Evolutionary conservation across 2,329 filamentous ascomycete species (phyloP), one percentile per base, ranked within the genome.

Genomic region (Aspergillus sp.): DNA sequence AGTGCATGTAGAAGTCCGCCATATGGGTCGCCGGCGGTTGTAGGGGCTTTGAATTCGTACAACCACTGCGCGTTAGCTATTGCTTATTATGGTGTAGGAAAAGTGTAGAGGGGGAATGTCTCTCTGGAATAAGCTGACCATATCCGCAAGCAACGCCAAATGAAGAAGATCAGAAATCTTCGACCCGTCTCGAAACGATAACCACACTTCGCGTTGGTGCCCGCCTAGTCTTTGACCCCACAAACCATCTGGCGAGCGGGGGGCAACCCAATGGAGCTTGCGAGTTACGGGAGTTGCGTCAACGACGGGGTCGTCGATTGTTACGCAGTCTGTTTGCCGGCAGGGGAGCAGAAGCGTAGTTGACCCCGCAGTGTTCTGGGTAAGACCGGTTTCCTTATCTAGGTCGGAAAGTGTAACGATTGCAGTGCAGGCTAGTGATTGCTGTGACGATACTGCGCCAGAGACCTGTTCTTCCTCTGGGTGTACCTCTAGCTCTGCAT

Each of bases 221-320:
- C 65, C 63, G 9, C 65, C 65, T 3, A 67, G 47, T 11, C 65
- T 54, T 20, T 67, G 65, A n/a, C 65, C 65, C 64, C 65, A 67
- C 27, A 65, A 56, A 19, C 60, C 62, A 39, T 62, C 50, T 5
- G 59, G 34, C 11, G 60, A 60, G 40, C 54, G 58, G 5, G 65
- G 63, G 3, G 64, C 61, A 17, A 66, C 50, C 65, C 63, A 66
- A 30, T 64, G 51, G 41, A 67, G 41, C 34, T 66, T 63, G 11
- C 60, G 50, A 17, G 64, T 64, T 15, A 67, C 62, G 3, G 65
- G 65, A 1, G 64, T 67, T 4, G 62, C 56, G 40, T 66, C 55
- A n/a, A 67, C 62, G 9, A 67, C 58, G 4, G 65, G 62, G 33
- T 66, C 59, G 19, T 66, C 60, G 37, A 67, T 66, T 2, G 44